Base-by-base conservation (phyloP, 495 filamentous ascomycete species). In the Penicillium daleae region DNA sequence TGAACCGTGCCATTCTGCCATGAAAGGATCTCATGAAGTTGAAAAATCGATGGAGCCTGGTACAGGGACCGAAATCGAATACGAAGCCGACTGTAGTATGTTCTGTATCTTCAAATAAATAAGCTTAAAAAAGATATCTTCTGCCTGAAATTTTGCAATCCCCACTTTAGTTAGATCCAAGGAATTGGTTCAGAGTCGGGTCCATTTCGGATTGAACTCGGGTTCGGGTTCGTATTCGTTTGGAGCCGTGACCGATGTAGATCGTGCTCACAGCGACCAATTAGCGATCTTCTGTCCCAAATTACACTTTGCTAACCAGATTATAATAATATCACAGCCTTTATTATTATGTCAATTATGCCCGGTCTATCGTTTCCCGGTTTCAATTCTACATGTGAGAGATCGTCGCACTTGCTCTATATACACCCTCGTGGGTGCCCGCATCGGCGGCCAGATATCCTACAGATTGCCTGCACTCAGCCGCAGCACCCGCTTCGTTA, bases 171-270 rank as follows among this genome's bases (percentile, higher is more conserved):
- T 27, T 1, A 24, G 24, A 49, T 17, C 46, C 10, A 27, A 5
- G 9, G 19, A n/a, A n/a, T n/a, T n/a, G n/a, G n/a, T n/a, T n/a
- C 8, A 24, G 5, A 24, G 8, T 12, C 12, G 12, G 19, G 42
- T 6, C 24, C 4, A 2, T 10, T 27, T 17, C 19, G n/a, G 46
- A 19, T 49, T 24, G 46, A 19, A 3, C 27, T 27, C 46, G 46
- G 46, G 22, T 26, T 49, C 24, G 46, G 46, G 24, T 49, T 49
- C 46, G 46, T 26, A 21, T 62, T 22, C 33, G 50, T 12, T 17
- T 53, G 27, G 10, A 27, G 29, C 8, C 6, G 22, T 3, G 21
- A 53, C 4, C 7, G 22, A 5, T 32, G 50, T 31, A 27, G 50
- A 53, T 27, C 50, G 19, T 31, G 13, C 44, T 2, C 27, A 0